Conservation (phyloP, 78 protist species). For the Monosiga brevicollis region DNA sequence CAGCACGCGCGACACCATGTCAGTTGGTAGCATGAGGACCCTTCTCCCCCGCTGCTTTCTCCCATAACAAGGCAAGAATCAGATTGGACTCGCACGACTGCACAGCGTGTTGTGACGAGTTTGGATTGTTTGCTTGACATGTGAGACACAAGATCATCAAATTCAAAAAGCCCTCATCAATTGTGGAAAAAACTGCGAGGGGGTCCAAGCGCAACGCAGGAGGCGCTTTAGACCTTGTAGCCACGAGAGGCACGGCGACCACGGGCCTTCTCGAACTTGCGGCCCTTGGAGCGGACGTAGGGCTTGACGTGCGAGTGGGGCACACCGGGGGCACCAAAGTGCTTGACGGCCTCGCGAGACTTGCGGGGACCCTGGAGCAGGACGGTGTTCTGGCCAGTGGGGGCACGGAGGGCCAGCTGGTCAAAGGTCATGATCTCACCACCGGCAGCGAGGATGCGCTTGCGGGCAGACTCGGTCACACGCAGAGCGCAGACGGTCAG, state of each 20-base stretch:
- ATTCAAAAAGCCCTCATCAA: no score
- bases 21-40: no score
- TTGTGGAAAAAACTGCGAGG: no score
- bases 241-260: constrained; percentile 60
- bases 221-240: constrained; percentile 35
- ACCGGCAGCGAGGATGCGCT: constrained; percentile 92
- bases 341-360: constrained; percentile 86
- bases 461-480: constrained; percentile 91
- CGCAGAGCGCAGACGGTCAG: constrained; percentile 89
- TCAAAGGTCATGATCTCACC: constrained; percentile 95
- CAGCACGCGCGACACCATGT: no score
- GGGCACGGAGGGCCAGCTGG: constrained; percentile 92
- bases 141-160: no score
- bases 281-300: constrained; percentile 55
- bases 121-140: no score
- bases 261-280: constrained; percentile 55
- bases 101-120: no score
- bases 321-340: constrained; percentile 96
- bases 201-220: no score
- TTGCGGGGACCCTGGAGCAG: constrained; percentile 88
- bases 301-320: constrained; percentile 62
- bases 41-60: no score
- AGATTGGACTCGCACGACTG: no score
- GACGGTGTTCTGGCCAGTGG: constrained; percentile 88
- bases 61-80: no score